Percentiles rank a stretch among this genome's conserved stretches.
Conservation (phyloP, 2,329 filamentous ascomycete species). For the Aspergillus ibericus region DNA sequence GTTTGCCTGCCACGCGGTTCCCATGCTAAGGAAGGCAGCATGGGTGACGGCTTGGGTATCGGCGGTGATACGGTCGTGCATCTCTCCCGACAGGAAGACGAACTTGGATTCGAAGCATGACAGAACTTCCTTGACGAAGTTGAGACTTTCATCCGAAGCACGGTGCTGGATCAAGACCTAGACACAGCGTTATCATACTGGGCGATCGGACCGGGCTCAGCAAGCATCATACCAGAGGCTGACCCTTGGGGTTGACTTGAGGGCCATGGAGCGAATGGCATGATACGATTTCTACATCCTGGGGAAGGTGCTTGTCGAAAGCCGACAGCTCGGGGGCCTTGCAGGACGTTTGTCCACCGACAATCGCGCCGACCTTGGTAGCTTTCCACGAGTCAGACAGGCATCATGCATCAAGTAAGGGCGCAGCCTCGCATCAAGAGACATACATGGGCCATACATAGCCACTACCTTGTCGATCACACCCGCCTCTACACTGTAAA, state of each 20-base stretch:
- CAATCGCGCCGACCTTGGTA: conserved; percentile 91
- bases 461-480: conserved; percentile 84
- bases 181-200: conserved; percentile 17
- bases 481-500: conserved; percentile 96
- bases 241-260: conserved; percentile 80
- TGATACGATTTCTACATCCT: conserved; percentile 88
- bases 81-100: conserved; percentile 80
- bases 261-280: conserved; percentile 97
- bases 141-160: conserved; percentile 72
- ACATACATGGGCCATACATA: conserved; percentile 87
- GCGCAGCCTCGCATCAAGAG: conserved; percentile 11
- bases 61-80: conserved; percentile 95
- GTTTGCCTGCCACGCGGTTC: conserved; percentile 94
- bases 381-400: conserved; percentile 55
- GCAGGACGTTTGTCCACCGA: conserved; percentile 96
- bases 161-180: conserved; percentile 87
- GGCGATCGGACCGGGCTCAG: conserved; percentile 12
- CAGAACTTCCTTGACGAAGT: conserved; percentile 77
- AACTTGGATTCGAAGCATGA: conserved; percentile 81
- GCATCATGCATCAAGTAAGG: neutral
- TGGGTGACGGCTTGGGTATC: conserved; percentile 98
- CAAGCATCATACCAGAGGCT: conserved; percentile 69
- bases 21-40: conserved; percentile 95
- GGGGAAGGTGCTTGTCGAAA: conserved; percentile 83
- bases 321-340: conserved; percentile 95